These are phyloP conservation scores for Paraphaeosphaeria sporulosa DNA, from an alignment of 2,329 filamentous ascomycete species.

Conservation along the genomic window DNA sequence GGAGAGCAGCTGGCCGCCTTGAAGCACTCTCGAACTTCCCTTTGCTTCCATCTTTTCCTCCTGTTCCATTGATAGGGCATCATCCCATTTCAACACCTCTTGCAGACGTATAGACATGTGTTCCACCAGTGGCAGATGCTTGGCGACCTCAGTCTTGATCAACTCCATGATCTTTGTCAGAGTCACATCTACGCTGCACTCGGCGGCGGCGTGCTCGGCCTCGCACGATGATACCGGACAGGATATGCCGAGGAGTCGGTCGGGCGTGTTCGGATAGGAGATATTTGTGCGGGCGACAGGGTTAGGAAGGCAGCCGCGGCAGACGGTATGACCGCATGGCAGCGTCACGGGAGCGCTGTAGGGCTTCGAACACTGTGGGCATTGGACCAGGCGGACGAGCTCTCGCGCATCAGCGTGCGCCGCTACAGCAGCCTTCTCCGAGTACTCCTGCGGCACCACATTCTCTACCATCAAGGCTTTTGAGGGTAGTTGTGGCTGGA, in stretches of 20 bases:
- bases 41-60: slow-evolving; percentile 29
- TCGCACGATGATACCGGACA: slow-evolving; percentile 75
- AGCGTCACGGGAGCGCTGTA: slow-evolving; percentile 75
- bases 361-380: slow-evolving; percentile 73
- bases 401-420: slow-evolving; percentile 65
- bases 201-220: slow-evolving; percentile 76
- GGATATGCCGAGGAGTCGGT: slow-evolving; percentile 72
- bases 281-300: slow-evolving; percentile 72
- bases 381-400: slow-evolving; percentile 79
- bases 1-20: slow-evolving; percentile 68
- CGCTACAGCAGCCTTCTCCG: slow-evolving; percentile 51
- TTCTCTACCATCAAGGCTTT: slow-evolving; percentile 54
- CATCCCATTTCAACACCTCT: slow-evolving; percentile 49
- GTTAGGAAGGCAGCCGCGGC: slow-evolving; percentile 75
- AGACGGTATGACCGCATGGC: slow-evolving; percentile 82
- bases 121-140: slow-evolving; percentile 42
- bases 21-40: slow-evolving; percentile 53
- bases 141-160: slow-evolving; percentile 59
- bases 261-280: slow-evolving; percentile 75
- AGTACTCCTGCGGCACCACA: slow-evolving; percentile 43
- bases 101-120: slow-evolving; percentile 51
- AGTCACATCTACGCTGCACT: slow-evolving; percentile 80
- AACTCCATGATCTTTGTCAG: slow-evolving; percentile 72
- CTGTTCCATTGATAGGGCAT: slow-evolving; percentile 48
- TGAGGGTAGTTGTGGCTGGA: slow-evolving; percentile 32